Evolutionary conservation across 331 rosid genomes (phyloP).

Genomic region (Dryas integrifolia): DNA sequence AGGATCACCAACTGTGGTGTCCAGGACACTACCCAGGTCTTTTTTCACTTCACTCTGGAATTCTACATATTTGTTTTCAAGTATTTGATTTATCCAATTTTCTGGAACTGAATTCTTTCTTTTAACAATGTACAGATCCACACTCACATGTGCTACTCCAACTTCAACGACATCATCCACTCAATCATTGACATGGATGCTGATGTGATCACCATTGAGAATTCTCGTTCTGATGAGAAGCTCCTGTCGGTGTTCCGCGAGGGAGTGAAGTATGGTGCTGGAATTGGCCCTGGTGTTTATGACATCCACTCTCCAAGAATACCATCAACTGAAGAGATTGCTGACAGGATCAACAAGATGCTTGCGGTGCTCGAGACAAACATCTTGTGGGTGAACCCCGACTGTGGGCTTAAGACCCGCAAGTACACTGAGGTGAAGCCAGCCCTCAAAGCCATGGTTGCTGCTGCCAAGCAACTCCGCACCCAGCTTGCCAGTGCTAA

Average conservation of each 20-base stretch:
- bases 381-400: constrained; percentile 97
- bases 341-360: constrained; percentile 95
- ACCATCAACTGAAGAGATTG: constrained; percentile 91
- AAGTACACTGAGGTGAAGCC: constrained; percentile 88
- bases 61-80: not conserved
- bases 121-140: constrained; percentile 62
- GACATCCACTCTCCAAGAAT: constrained; percentile 98
- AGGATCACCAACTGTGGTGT: constrained; percentile 89
- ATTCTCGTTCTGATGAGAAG: constrained; percentile 89
- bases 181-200: constrained; percentile 62
- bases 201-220: constrained; percentile 62
- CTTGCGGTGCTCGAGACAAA: constrained; percentile 97
- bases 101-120: not conserved
- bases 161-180: constrained; percentile 60
- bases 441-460: constrained; percentile 83
- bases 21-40: constrained; percentile 85
- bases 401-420: constrained; percentile 97
- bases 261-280: constrained; percentile 98
- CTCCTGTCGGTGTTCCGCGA: constrained; percentile 96
- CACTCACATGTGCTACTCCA: constrained; percentile 99
- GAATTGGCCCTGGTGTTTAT: constrained; percentile 97
- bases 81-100: not conserved
- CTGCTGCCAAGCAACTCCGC: constrained; percentile 86
- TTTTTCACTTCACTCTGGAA: not conserved
- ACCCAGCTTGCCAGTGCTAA: constrained; percentile 70